Conservation (phyloP, 2,329 filamentous ascomycete species). For the Botrytis porri region DNA sequence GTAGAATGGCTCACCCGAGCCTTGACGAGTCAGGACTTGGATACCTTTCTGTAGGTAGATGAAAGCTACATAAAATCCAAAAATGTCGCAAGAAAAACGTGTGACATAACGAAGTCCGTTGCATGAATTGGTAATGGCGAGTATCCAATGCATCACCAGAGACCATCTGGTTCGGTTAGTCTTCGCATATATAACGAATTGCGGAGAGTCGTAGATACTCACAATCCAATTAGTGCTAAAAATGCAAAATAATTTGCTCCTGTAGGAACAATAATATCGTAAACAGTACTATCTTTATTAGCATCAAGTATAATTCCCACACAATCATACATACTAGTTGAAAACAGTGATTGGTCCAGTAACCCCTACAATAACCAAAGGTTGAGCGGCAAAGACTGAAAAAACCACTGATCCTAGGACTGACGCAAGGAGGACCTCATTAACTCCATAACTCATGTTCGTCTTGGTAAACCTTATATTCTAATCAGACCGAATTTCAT, state of each 20-base stretch:
- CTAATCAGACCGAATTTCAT: not conserved
- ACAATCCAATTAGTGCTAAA: conserved; percentile 86
- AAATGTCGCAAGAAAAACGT: conserved; percentile 88
- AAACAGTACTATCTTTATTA: conserved; percentile 69
- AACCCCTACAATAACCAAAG: conserved; percentile 85
- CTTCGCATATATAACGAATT: not conserved
- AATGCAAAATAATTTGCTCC: conserved; percentile 83
- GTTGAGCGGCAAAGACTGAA: conserved; percentile 74
- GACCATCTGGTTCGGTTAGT: conserved; percentile 62
- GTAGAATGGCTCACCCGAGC: conserved; percentile 64
- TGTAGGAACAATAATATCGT: conserved; percentile 76
- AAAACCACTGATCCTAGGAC: conserved; percentile 83
- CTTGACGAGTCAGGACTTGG: conserved; percentile 77
- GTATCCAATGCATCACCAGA: conserved; percentile 77
- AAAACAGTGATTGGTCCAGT: conserved; percentile 91
- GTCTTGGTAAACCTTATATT: conserved; percentile 71
- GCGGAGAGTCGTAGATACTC: conserved; percentile 11
- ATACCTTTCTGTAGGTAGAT: conserved; percentile 92
- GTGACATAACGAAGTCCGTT: conserved; percentile 88
- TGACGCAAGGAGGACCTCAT: conserved; percentile 84
- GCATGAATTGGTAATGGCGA: conserved; percentile 82
- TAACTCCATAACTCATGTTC: conserved; percentile 79
- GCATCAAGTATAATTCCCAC: not conserved
- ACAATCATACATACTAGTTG: conserved; percentile 61
- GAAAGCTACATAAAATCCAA: conserved; percentile 89